These are phyloP conservation scores for Turritis glabra DNA, from an alignment of 345 rosid species.

Conservation along the genomic window DNA sequence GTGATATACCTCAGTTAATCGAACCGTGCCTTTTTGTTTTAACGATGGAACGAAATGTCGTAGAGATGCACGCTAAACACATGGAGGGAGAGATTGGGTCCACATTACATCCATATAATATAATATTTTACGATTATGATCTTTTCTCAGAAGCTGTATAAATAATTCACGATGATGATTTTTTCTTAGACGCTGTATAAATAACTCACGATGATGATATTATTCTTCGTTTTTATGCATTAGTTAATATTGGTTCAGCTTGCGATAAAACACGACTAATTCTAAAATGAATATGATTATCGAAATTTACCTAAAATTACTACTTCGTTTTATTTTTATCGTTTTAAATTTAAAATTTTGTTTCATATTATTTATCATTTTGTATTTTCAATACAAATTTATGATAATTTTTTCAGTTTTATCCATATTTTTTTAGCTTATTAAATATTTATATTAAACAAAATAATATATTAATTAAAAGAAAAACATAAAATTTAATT, in stretches of 20 bases:
- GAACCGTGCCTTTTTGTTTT: neutral
- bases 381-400: too few relatives aligned
- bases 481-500: too few relatives aligned
- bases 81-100: constrained; percentile 18
- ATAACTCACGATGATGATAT: neutral
- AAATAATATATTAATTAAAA: too few relatives aligned
- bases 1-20: neutral
- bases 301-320: neutral
- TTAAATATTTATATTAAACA: too few relatives aligned
- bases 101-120: neutral
- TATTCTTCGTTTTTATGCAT: neutral
- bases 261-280: neutral
- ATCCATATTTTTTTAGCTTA: too few relatives aligned
- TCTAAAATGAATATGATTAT: neutral
- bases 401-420: too few relatives aligned
- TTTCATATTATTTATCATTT: too few relatives aligned
- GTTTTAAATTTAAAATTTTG: too few relatives aligned
- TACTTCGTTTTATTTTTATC: too few relatives aligned
- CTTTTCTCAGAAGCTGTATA: neutral
- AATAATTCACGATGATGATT: neutral
- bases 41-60: neutral
- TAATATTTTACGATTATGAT: neutral
- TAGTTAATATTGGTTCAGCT: neutral
- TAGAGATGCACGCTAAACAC: constrained; percentile 23
- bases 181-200: neutral